Conservation (phyloP, 805 yeast species). For the Wickerhamomyces subpelliculosus region DNA sequence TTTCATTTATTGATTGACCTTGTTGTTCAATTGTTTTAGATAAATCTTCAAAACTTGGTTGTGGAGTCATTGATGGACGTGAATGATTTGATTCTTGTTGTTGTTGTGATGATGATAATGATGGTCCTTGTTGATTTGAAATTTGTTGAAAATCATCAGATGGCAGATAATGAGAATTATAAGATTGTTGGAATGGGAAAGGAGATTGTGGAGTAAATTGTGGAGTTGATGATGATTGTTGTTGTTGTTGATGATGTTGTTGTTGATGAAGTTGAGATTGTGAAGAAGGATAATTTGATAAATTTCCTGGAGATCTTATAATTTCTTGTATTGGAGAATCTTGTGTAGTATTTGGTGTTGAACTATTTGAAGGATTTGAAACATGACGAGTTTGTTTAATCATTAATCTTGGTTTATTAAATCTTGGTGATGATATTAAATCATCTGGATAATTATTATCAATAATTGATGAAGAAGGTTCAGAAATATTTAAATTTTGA, state of each 20-base stretch:
- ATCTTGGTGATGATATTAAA: not conserved
- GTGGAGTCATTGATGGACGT: slow-evolving; percentile 1
- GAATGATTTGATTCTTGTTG: slow-evolving; percentile 6
- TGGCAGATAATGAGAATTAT: not conserved
- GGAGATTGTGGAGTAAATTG: slow-evolving; percentile 1
- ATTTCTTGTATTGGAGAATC: slow-evolving; percentile 19
- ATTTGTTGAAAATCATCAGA: not conserved
- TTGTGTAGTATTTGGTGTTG: not conserved
- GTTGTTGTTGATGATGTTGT: not conserved
- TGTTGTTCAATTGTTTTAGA: slow-evolving; percentile 19
- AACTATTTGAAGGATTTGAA: slow-evolving; percentile 2
- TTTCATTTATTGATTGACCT: slow-evolving; percentile 20
- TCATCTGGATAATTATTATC: not conserved
- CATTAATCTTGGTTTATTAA: slow-evolving; percentile 4
- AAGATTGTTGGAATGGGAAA: not conserved
- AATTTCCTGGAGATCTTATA: slow-evolving; percentile 9
- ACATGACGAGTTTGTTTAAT: slow-evolving; percentile 2
- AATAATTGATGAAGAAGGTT: too few relatives aligned
- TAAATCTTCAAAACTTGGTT: slow-evolving; percentile 12
- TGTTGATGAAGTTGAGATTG: not conserved
- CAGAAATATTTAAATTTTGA: too few relatives aligned
- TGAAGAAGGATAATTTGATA: not conserved
- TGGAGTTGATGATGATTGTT: not conserved
- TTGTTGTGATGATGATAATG: slow-evolving; percentile 11
- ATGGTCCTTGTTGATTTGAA: slow-evolving; percentile 4